Evolutionary conservation across 2,329 filamentous ascomycete genomes (phyloP).

Genomic region (Calonectria pseudoturangicola): DNA sequence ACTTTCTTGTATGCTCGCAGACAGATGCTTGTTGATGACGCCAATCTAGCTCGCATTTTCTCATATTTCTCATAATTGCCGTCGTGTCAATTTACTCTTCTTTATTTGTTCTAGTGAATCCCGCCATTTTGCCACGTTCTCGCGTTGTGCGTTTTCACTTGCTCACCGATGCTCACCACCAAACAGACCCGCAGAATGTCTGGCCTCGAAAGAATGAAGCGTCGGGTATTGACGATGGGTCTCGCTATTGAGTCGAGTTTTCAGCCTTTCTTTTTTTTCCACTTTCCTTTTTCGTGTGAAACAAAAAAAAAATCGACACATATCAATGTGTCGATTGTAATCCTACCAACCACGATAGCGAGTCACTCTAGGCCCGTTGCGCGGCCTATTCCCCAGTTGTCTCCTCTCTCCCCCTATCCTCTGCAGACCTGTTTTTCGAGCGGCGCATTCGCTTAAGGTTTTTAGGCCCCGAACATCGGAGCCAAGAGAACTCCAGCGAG

Average conservation of each 20-base stretch:
- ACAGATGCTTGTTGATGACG: neutral
- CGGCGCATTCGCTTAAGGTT: neutral
- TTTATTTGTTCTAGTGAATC: constrained; percentile 12
- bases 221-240: neutral
- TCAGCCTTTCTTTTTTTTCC: neutral
- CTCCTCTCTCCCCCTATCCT: constrained; percentile 15
- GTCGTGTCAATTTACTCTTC: neutral
- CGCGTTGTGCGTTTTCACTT: constrained; percentile 9
- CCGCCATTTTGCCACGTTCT: constrained; percentile 10
- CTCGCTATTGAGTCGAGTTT: neutral
- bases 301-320: neutral
- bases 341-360: neutral
- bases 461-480: constrained; percentile 17
- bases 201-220: constrained; percentile 6
- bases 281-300: neutral
- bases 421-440: neutral
- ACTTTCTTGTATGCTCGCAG: neutral
- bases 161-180: constrained; percentile 8
- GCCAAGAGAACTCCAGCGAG: neutral
- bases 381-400: constrained; percentile 4
- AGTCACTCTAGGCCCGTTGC: neutral
- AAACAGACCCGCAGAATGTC: neutral
- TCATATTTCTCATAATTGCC: neutral
- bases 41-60: constrained; percentile 1
- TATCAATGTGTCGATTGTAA: constrained; percentile 1